These are phyloP conservation scores for Schwanniomyces etchellsii DNA, from an alignment of 1,139 yeast genomes.

Conservation along the genomic window DNA sequence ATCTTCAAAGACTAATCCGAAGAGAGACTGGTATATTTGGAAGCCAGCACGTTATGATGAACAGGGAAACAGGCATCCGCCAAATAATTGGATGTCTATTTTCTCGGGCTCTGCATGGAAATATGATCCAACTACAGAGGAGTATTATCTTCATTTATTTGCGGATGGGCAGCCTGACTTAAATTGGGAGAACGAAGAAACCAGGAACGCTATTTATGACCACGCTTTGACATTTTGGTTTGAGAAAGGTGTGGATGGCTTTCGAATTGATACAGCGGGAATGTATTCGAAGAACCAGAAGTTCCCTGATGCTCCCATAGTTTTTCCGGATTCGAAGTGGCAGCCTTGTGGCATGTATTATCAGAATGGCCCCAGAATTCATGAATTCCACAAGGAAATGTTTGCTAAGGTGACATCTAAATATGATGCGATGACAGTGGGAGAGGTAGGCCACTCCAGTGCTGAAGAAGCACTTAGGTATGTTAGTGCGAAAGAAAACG, in stretches of 20 bases:
- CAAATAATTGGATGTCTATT: conserved; percentile 51
- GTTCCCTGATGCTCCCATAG: conserved; percentile 46
- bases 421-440: conserved; percentile 53
- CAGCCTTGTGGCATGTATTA: conserved; percentile 32
- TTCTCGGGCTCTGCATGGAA: conserved; percentile 56
- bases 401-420: conserved; percentile 35
- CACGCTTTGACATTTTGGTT: conserved; percentile 49
- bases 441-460: conserved; percentile 44
- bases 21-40: conserved; percentile 63
- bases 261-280: conserved; percentile 52
- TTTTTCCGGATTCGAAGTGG: conserved; percentile 31
- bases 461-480: conserved; percentile 40
- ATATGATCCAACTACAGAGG: conserved; percentile 46
- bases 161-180: conserved; percentile 53
- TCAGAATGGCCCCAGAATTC: conserved; percentile 48
- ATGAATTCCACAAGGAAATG: conserved; percentile 55
- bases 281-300: conserved; percentile 45
- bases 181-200: conserved; percentile 53
- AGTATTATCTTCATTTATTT: conserved; percentile 49
- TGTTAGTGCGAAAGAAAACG: conserved; percentile 3
- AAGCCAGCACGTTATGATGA: conserved; percentile 32
- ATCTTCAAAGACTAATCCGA: conserved; percentile 44
- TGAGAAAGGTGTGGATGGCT: conserved; percentile 53
- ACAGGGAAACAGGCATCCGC: conserved; percentile 45
- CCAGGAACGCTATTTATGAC: conserved; percentile 46